A percentile compares a stretch with the other conserved stretches of the same genome.
These are phyloP conservation scores for Rhinocladiella similis DNA, from an alignment of 2,329 filamentous ascomycete genomes.

Conservation along the genomic window DNA sequence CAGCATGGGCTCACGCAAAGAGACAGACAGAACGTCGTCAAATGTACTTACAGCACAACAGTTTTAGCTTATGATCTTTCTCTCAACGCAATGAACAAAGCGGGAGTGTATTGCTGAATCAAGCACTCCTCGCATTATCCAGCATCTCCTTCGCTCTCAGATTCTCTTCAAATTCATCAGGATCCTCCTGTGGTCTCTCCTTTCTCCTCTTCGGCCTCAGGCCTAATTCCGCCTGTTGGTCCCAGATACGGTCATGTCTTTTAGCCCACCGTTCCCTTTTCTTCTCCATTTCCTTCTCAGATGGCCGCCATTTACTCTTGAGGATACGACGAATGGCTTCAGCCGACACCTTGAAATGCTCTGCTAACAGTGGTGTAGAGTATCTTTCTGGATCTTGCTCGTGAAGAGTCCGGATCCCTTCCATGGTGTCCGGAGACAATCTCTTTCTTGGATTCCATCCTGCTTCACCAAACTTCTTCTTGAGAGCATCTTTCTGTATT, in stretches of 20 bases:
- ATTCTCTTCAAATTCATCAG: conserved; percentile 28
- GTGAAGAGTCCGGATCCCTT: conserved; percentile 84
- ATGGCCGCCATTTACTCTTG: conserved; percentile 53
- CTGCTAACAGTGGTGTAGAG: conserved; percentile 70
- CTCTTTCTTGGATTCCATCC: conserved; percentile 81
- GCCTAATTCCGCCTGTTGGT: conserved; percentile 49
- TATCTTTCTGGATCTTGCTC: conserved; percentile 74
- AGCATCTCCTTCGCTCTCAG: conserved; percentile 25
- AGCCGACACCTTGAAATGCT: conserved; percentile 80
- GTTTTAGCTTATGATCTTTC: neutral
- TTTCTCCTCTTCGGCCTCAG: conserved; percentile 57
- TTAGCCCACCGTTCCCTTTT: conserved; percentile 46
- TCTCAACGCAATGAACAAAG: conserved; percentile 3
- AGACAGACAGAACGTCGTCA: neutral
- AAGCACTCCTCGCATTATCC: conserved; percentile 22
- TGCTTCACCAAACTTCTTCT: conserved; percentile 73
- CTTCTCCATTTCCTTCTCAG: conserved; percentile 39
- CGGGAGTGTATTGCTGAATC: conserved; percentile 11
- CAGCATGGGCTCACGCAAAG: neutral
- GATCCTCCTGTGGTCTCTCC: conserved; percentile 20
- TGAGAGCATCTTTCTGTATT: conserved; percentile 71
- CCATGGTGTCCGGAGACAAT: conserved; percentile 85
- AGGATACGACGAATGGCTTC: conserved; percentile 88
- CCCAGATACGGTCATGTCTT: conserved; percentile 47
- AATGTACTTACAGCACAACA: conserved; percentile 3